Evolutionary conservation across 345 rosid species (phyloP), one percentile per base, ranked within the genome.

Genomic region (Ceriops zippeliana): DNA sequence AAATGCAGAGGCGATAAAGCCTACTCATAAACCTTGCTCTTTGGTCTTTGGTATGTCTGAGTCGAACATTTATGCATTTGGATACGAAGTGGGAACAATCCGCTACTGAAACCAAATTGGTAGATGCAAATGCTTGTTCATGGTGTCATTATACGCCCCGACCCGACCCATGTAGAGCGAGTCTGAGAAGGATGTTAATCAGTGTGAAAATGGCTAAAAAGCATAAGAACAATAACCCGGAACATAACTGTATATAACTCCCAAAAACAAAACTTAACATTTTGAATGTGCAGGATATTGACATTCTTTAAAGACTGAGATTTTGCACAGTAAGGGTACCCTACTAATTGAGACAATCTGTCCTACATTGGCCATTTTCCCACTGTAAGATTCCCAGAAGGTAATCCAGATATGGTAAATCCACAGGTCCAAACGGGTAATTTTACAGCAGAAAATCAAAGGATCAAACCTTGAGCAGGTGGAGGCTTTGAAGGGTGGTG

Each of bases 391-490:
- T 51, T 35, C 35, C 46, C 70, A 51, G 28, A 59, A 17, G 31
- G 58, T 52, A 26, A 59, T 52, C 26, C 28, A 67, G 67, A 52
- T 26, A 61, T 4, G 9, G 20, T 17, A 56, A 62, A 31, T 31
- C 26, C 63, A 32, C 38, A 52, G 5, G 42, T 62, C 54, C 46
- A 27, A 19, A 37, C 42, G 1, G 31, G 26, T 22, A 17, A 62
- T 22, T 63, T 62, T 68, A 74, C 69, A 68, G 42, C 19, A 21
- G 42, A 5, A 70, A 70, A 71, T 80, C 75, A 86, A 42, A 86
- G 89, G 75, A 89, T 78, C 83, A 89, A 72, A 52, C 88, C 91
- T 62, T 70, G 83, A 31, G 75, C 88, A 3, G 87, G 85, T 46
- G 78, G 83, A 10, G 84, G 86, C 81, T 85, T 86, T 5, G 83